Evolutionary conservation across 495 filamentous ascomycete species (phyloP), one percentile per base, ranked within the genome.

Genomic region (Aspergillus heteromorphus): DNA sequence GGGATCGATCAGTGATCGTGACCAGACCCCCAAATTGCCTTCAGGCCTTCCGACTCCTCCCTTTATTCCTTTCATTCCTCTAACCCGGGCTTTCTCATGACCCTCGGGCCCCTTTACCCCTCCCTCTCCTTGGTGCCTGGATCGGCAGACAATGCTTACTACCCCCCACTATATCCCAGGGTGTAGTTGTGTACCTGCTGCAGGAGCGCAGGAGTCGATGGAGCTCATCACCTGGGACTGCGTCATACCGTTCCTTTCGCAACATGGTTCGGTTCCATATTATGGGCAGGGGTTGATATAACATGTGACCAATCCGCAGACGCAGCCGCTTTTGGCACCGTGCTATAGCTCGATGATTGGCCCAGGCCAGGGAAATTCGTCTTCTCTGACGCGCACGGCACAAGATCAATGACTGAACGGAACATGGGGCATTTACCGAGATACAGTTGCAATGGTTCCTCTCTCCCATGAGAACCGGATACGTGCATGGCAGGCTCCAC

Each of bases 221-320:
- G 48, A 51, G 40, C n/a, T 52, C 38, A 19, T 51, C 41, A 53
- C 40, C 31, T 40, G 31, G 7, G 38, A 38, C 6, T 54, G 54
- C 49, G 49, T 45, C 29, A 38, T 53, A 49, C 55, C 40, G 38
- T 31, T 18, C 21, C 31, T 43, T 38, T 45, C 2, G 20, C 10
- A 48, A 42, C 18, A 42, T 41, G 51, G 45, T 43, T 40, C 48
- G 49, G 59, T 59, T 62, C 57, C 58, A 61, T 49, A 59, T 48
- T 40, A 42, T 53, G 38, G 23, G 21, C 47, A 52, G 40, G 52
- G 45, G 36, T 48, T 4, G 38, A 19, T 47, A 27, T 38, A 23
- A 49, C 56, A 59, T 57, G 54, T 53, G 54, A 53, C 54, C 56
- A 57, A 57, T 57, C 31, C 11, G 40, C 42, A 18, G 38, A 25